These are phyloP conservation scores for Noccaea caerulescens DNA, from an alignment of 345 rosid genomes.

Conservation along the genomic window DNA sequence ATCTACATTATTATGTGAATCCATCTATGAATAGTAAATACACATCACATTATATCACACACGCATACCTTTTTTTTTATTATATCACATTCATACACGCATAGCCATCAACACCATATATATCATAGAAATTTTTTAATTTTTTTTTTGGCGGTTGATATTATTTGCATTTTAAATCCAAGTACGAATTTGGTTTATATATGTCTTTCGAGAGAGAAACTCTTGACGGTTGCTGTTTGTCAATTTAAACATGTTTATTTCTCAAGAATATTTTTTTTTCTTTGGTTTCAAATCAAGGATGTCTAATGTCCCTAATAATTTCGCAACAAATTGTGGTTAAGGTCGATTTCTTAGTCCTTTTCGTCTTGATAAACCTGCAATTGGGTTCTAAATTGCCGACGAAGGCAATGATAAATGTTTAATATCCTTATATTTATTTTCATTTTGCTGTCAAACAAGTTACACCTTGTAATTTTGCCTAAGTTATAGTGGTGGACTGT, in stretches of 20 bases:
- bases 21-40: constrained; percentile 25
- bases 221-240: neutral
- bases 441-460: constrained; percentile 1
- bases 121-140: neutral
- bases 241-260: constrained; percentile 4
- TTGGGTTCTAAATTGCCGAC: constrained; percentile 10
- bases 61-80: neutral
- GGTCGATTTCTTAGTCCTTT: neutral
- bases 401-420: neutral
- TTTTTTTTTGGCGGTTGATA: neutral
- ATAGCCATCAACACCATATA: constrained; percentile 4
- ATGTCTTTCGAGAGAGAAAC: neutral
- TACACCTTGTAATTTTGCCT: neutral
- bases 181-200: neutral
- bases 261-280: neutral
- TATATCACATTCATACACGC: neutral
- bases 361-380: neutral
- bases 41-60: no score
- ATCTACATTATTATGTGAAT: constrained; percentile 30
- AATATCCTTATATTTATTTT: neutral
- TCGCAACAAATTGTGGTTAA: neutral
- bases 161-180: constrained; percentile 7
- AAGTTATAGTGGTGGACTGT: neutral
- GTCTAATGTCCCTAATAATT: no score
- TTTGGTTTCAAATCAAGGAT: no score